phyloP scores from a whole-genome alignment of 2,329 filamentous ascomycete species.

The Bipolaris bicolor region DNA sequence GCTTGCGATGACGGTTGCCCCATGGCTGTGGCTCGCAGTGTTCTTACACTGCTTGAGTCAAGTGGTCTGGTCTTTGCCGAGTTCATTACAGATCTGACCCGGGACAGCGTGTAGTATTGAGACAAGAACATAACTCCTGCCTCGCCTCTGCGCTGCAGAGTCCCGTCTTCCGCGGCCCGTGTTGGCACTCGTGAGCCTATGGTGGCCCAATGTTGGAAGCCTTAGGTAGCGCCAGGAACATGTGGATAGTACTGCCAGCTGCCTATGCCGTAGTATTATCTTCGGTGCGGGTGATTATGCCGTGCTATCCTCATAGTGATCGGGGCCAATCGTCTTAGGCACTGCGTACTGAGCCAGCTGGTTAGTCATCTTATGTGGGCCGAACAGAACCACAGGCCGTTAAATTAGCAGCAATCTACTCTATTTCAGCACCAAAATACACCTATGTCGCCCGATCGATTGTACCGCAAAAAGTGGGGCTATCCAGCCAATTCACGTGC shows the following conservation, averaged over 20 bases:
- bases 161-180: background rate
- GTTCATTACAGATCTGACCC: too few species aligned
- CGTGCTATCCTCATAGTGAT: background rate
- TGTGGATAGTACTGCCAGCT: background rate
- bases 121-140: background rate
- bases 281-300: background rate
- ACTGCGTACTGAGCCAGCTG: background rate
- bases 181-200: background rate
- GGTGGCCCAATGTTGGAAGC: background rate
- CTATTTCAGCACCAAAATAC: background rate
- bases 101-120: background rate
- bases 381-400: background rate
- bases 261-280: background rate
- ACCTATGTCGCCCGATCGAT: background rate
- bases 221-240: background rate
- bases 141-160: background rate
- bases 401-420: background rate
- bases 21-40: background rate
- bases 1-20: background rate
- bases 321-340: background rate
- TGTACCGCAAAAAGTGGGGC: background rate
- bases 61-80: background rate
- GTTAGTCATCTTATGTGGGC: background rate
- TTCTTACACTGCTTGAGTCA: background rate
- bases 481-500: background rate